Percentiles rank a stretch among this genome's conserved stretches.
phyloP scores from a whole-genome alignment of 1,284 basidiomycete species.

The Coniferiporia weirii region DNA sequence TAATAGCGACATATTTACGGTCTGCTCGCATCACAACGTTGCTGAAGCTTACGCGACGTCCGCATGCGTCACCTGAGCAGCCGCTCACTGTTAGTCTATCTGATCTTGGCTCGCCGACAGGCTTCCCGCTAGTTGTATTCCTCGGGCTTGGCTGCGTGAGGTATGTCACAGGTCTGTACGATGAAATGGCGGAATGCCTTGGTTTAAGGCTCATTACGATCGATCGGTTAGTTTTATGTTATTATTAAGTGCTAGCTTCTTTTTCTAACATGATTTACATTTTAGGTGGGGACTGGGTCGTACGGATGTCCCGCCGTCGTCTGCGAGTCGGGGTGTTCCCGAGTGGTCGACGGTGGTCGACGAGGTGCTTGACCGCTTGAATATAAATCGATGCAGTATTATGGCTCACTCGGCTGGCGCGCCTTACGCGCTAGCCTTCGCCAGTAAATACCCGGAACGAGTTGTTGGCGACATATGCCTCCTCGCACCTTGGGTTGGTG shows the following conservation, averaged over 20 bases:
- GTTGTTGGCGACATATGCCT: constrained; percentile 84
- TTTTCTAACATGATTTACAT: constrained; percentile 1
- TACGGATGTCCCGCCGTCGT: constrained; percentile 65
- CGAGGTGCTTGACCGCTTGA: constrained; percentile 80
- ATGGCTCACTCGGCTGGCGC: constrained; percentile 97
- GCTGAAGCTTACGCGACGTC: constrained; percentile 70
- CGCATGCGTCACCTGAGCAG: constrained; percentile 67
- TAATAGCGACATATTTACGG: constrained; percentile 78
- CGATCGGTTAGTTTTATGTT: constrained; percentile 58
- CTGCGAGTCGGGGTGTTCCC: constrained; percentile 68
- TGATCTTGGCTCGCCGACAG: constrained; percentile 79
- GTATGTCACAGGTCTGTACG: constrained; percentile 91
- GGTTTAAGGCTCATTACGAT: constrained; percentile 89
- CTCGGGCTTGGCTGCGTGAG: constrained; percentile 92
- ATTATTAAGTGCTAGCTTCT: neutral
- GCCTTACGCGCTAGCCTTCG: constrained; percentile 89
- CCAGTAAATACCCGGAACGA: constrained; percentile 66
- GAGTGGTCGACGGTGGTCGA: constrained; percentile 91
- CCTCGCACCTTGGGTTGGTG: constrained; percentile 94
- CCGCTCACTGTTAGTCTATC: constrained; percentile 87
- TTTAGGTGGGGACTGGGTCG: constrained; percentile 90
- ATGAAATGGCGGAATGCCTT: constrained; percentile 89
- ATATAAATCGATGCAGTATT: constrained; percentile 77
- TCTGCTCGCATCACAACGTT: constrained; percentile 82
- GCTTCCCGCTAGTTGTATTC: constrained; percentile 86